Base-by-base conservation (phyloP, 2,329 filamentous ascomycete genomes). In the Exophiala alcalophila region DNA sequence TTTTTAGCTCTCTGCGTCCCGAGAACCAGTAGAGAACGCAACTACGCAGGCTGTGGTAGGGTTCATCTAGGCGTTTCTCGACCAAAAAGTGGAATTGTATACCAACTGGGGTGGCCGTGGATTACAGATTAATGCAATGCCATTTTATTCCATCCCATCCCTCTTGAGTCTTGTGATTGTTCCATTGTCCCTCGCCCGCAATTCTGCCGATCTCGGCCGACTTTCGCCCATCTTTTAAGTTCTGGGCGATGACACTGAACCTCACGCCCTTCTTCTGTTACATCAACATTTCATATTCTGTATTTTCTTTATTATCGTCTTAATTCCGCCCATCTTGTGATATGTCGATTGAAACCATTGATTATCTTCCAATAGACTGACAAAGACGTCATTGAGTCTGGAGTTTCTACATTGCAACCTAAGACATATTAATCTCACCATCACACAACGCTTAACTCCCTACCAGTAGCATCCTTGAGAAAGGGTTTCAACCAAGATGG, bases 1-100 rank as follows among this genome's bases (percentile, higher is more conserved):
- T 18, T 42, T 33, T 54, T 55, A 83, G 81, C 60, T 76, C 80
- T 64, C 84, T 92, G 65, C 85, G 86, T 65, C 86, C 86, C 58
- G 86, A 92, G 78, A 91, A 91, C 78, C 80, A 85, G 72, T 56
- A 45, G 32, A 28, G 16, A n/a, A n/a, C 14, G 12, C 21, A 14
- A 16, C 7, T 9, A 10, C 10, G 19, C 21, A 38, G 16, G 8
- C 34, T 32, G 27, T 32, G 34, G 40, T 19, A 26, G 18, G 34
- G 40, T 16, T 38, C 39, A 40, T 24, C 14, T 37, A 40, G 49
- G 45, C 42, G 46, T 49, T 46, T 26, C 34, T 25, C 3, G 11
- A 32, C 15, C 23, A 23, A 49, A 47, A 45, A 49, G 47, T 49
- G 30, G 42, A 41, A 10, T 19, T 15, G 21, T 49, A 21, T 42